Evolutionary conservation across 768 basidiomycete species (phyloP).

Genomic region (Pleurotus platypus): DNA sequence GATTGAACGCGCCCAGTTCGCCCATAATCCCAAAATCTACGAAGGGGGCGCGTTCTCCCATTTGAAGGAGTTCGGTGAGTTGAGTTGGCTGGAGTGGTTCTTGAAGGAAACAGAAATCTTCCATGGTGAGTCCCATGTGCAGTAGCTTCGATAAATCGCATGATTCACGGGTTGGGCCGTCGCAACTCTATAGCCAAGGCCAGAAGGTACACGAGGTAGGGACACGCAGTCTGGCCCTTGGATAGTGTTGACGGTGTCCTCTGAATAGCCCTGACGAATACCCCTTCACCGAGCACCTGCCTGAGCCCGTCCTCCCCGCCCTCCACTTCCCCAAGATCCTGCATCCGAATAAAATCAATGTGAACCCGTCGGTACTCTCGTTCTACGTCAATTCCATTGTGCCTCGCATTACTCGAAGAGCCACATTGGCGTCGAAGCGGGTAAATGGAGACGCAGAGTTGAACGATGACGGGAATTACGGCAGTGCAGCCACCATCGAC

Average conservation of each 20-base stretch:
- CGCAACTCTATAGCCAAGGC: slow-evolving; percentile 69
- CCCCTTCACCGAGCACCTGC: slow-evolving; percentile 83
- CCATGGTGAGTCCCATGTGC: slow-evolving; percentile 67
- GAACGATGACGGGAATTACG: slow-evolving; percentile 97
- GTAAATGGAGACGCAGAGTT: slow-evolving; percentile 66
- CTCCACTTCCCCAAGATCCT: slow-evolving; percentile 75
- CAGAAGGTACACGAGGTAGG: slow-evolving; percentile 87
- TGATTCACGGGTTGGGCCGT: slow-evolving; percentile 9
- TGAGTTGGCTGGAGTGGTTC: slow-evolving; percentile 98
- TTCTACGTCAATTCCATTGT: slow-evolving; percentile 91
- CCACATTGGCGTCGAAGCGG: slow-evolving; percentile 64
- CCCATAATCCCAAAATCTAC: slow-evolving; percentile 90
- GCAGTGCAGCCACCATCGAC: slow-evolving; percentile 91
- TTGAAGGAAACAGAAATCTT: slow-evolving; percentile 92
- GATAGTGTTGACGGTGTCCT: background rate
- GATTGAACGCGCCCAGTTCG: slow-evolving; percentile 97
- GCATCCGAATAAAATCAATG: slow-evolving; percentile 77
- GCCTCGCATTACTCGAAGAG: slow-evolving; percentile 78
- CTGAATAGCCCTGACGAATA: slow-evolving; percentile 88
- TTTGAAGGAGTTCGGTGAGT: slow-evolving; percentile 62
- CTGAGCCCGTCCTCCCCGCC: slow-evolving; percentile 74
- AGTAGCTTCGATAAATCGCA: background rate
- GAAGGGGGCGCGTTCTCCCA: slow-evolving; percentile 75
- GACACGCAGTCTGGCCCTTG: background rate
- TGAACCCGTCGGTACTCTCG: slow-evolving; percentile 78